Base-by-base conservation (phyloP, 164 flowering plant genomes). In the Stephania yunnanensis region DNA sequence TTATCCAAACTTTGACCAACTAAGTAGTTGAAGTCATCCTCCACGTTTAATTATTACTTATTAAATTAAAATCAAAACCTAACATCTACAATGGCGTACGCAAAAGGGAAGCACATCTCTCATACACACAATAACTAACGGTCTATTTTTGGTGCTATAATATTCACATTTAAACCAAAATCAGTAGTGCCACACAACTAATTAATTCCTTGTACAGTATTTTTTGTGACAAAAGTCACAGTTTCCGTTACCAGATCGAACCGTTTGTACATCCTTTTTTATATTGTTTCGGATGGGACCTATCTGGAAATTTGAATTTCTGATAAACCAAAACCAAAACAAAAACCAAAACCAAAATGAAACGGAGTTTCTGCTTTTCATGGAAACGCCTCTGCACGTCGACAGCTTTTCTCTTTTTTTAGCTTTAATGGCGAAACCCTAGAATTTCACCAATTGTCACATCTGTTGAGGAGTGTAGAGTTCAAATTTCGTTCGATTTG, bases 231-330 rank as follows among this genome's bases (percentile, higher is more conserved):
- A 2, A 25, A 25, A 36, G 42, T 36, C 42, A 36, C 42, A 7
- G 10, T 30, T 67, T 8, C 69, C 17, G 19, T 29, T 67, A 30
- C 36, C 69, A 31, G 69, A 30, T 67, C 69, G n/a, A 10, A 65
- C 31, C 22, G 13, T 36, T 36, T 30, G 20, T 2, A 63, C 25
- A 63, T 6, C 68, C 42, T 4, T 36, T 36, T 36, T 36, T 36
- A 36, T 36, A 36, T 36, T 36, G 42, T 36, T 36, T 4, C 4
- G 3, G 4, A 50, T 52, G 64, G 73, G 30, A 52, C 64, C 44
- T 50, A 25, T 71, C 20, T 71, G 53, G 73, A 46, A 67, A 71
- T 76, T 73, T 58, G 55, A 12, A 71, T 46, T 53, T 63, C 48
- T 65, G 52, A n/a, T 71, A 64, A 31, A 71, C 46, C 45, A 52